A percentile compares a stretch with the other conserved stretches of the same genome.
These are phyloP conservation scores for Cercospora sp. DNA, from an alignment of 2,329 filamentous ascomycete genomes.

Conservation along the genomic window DNA sequence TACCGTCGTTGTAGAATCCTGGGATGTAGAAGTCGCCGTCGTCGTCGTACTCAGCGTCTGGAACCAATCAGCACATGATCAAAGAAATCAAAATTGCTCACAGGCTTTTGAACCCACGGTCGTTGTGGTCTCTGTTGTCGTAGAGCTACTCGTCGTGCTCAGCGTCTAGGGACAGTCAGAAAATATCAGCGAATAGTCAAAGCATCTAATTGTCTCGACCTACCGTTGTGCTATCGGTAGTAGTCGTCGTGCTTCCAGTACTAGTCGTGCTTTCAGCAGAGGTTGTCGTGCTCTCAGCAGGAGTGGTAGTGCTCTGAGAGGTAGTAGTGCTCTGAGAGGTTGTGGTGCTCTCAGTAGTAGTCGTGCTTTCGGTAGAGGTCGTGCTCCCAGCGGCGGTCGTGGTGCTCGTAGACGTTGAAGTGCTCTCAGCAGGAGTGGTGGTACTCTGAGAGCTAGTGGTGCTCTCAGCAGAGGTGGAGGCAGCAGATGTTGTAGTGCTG, in stretches of 20 bases:
- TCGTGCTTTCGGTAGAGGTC: neutral
- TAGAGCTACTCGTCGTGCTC: neutral
- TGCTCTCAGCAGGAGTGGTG: neutral
- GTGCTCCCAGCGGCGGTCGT: neutral
- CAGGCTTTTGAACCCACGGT: neutral
- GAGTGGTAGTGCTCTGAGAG: too few species aligned
- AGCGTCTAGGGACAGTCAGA: neutral
- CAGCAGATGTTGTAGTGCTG: too few species aligned
- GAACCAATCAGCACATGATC: neutral
- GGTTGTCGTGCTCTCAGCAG: too few species aligned
- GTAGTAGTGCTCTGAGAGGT: neutral
- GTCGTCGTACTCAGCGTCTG: neutral
- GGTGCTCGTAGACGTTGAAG: neutral
- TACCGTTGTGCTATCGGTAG: neutral
- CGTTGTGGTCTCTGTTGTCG: neutral
- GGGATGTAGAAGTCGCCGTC: neutral
- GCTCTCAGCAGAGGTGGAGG: neutral
- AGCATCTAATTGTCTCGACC: neutral
- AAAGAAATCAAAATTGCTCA: neutral
- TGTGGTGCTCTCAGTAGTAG: neutral
- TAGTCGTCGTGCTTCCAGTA: too few species aligned
- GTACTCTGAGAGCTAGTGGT: neutral
- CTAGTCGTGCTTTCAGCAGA: too few species aligned
- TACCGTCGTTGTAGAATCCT: neutral
- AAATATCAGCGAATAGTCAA: neutral